These are phyloP conservation scores for Candida hispaniensis DNA, from an alignment of 805 yeast species.

Conservation along the genomic window DNA sequence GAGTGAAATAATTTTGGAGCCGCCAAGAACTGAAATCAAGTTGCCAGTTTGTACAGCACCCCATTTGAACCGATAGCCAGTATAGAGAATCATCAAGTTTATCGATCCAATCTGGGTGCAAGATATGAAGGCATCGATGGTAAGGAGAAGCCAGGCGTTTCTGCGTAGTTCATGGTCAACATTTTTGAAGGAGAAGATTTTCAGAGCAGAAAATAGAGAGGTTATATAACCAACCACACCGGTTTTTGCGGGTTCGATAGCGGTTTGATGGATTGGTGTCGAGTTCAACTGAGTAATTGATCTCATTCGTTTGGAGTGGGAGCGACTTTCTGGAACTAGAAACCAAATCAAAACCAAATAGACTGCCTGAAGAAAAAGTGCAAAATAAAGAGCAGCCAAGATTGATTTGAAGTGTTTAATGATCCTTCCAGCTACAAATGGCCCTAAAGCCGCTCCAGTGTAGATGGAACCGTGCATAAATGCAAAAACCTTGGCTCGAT, in stretches of 20 bases:
- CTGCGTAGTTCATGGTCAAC: not conserved
- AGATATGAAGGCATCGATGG: constrained; percentile 19
- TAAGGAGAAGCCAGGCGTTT: constrained; percentile 18
- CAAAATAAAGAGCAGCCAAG: constrained; percentile 4
- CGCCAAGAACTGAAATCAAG: constrained; percentile 24
- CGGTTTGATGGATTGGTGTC: no score
- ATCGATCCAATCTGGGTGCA: constrained; percentile 12
- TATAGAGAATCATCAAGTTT: constrained; percentile 22
- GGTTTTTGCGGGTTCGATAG: no score
- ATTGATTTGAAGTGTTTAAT: constrained; percentile 1
- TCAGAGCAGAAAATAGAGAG: not conserved
- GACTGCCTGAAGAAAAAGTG: constrained; percentile 3
- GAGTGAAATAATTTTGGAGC: constrained; percentile 20
- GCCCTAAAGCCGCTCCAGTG: constrained; percentile 14
- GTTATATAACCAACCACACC: no score
- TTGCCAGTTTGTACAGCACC: constrained; percentile 28
- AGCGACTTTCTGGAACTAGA: constrained; percentile 5
- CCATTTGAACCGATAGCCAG: constrained; percentile 27
- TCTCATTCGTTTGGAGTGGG: constrained; percentile 8
- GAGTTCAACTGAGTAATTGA: not conserved
- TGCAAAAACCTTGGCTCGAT: constrained; percentile 32
- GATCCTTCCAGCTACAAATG: constrained; percentile 4
- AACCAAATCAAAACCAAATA: constrained; percentile 3
- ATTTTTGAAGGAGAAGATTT: constrained; percentile 5
- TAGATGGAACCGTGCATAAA: constrained; percentile 12